Conservation (phyloP, 1,284 basidiomycete species). For the Ceraceosorus guamensis region DNA sequence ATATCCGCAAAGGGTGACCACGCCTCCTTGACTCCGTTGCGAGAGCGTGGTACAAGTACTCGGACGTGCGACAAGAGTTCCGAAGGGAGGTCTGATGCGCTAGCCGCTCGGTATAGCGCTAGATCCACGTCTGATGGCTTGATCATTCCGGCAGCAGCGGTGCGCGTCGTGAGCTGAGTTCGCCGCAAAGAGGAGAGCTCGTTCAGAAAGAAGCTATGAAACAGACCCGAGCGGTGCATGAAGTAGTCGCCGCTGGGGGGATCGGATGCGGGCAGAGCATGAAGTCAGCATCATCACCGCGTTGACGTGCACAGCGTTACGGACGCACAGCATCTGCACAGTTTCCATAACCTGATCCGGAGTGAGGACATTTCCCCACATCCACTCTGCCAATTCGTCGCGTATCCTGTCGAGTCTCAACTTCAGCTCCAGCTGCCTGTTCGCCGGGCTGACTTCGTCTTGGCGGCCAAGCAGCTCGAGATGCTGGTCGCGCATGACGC, state of each 20-base stretch:
- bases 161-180: constrained; percentile 53
- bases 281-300: too few species aligned
- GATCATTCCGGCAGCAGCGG: constrained; percentile 56
- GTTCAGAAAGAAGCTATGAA: constrained; percentile 61
- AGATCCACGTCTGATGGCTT: constrained; percentile 27
- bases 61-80: constrained; percentile 1
- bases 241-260: constrained; percentile 51
- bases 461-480: constrained; percentile 12
- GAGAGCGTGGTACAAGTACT: constrained; percentile 11
- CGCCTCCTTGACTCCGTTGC: not conserved
- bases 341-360: constrained; percentile 70
- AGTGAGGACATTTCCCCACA: constrained; percentile 81
- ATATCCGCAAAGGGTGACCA: constrained; percentile 22
- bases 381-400: constrained; percentile 73
- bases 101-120: constrained; percentile 20
- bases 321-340: constrained; percentile 61
- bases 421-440: constrained; percentile 9
- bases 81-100: not conserved
- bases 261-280: not conserved
- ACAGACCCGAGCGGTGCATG: constrained; percentile 77
- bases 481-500: not conserved
- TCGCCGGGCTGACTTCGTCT: constrained; percentile 13
- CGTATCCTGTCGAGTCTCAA: constrained; percentile 56
- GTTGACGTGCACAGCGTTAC: not conserved
- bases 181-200: constrained; percentile 66